These are phyloP conservation scores for Nepenthes mirabilis DNA, from an alignment of 148 eudicot species.

Conservation along the genomic window DNA sequence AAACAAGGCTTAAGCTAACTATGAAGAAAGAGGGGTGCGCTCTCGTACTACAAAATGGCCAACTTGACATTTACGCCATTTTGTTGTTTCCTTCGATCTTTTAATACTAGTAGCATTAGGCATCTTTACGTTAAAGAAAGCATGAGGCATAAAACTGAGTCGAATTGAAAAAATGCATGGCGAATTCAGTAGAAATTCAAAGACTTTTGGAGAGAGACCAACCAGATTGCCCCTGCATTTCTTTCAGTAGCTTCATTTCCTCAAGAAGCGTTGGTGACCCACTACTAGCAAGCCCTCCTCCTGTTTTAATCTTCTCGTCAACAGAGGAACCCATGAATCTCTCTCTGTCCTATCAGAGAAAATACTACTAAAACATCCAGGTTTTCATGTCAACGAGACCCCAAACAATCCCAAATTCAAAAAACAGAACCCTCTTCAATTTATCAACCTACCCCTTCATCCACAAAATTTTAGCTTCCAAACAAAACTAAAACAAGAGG, in stretches of 20 bases:
- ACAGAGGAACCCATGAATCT: constrained; percentile 35
- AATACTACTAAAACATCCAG: not conserved
- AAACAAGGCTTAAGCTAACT: not conserved
- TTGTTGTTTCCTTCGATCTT: not conserved
- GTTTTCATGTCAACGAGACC: too few species aligned
- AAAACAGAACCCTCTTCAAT: not conserved
- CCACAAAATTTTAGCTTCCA: not conserved
- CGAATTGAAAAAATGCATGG: too few species aligned
- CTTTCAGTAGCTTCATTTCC: constrained; percentile 68
- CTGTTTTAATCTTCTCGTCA: constrained; percentile 44
- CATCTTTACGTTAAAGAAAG: too few species aligned
- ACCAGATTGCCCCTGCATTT: constrained; percentile 84
- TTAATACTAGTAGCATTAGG: not conserved
- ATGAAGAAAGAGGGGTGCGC: too few species aligned
- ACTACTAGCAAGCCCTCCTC: constrained; percentile 19
- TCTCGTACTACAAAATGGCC: too few species aligned
- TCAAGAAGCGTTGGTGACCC: constrained; percentile 53
- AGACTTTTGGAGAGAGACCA: constrained; percentile 6
- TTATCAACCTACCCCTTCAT: not conserved
- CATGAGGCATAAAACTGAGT: not conserved
- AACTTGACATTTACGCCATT: too few species aligned
- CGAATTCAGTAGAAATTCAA: not conserved
- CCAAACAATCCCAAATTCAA: not conserved
- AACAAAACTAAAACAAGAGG: not conserved
- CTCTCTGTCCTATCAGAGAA: not conserved